A percentile compares a stretch with the other conserved stretches of the same genome.
phyloP scores from a whole-genome alignment of 495 filamentous ascomycete genomes.

The Penicillium alfredii region DNA sequence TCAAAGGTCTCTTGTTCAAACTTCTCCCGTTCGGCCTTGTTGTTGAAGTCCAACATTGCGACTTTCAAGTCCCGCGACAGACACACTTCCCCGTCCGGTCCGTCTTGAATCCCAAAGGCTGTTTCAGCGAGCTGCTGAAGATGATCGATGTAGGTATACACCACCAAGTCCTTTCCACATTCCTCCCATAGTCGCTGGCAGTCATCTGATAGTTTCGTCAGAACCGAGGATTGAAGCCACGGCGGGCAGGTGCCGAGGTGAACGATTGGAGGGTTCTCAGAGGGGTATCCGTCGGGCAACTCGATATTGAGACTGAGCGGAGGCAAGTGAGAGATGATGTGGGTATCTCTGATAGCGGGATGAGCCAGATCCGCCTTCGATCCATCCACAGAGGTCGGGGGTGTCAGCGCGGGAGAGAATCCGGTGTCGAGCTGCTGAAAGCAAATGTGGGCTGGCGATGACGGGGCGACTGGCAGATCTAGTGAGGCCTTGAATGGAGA shows the following conservation, averaged over 20 bases:
- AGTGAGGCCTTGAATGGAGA: conserved; percentile 58
- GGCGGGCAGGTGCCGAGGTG: conserved; percentile 56
- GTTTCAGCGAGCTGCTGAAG: conserved; percentile 73
- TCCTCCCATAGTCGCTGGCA: conserved; percentile 72
- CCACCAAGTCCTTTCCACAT: conserved; percentile 64
- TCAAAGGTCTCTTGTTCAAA: conserved; percentile 85
- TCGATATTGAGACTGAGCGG: conserved; percentile 61
- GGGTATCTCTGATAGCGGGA: conserved; percentile 41
- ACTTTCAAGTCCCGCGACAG: conserved; percentile 56
- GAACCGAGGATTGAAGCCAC: conserved; percentile 61
- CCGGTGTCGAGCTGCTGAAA: conserved; percentile 52
- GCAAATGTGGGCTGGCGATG: conserved; percentile 58
- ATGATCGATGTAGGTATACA: conserved; percentile 82
- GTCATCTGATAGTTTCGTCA: conserved; percentile 56
- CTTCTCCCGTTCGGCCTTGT: conserved; percentile 58
- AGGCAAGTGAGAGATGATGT: conserved; percentile 69
- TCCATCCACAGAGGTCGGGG: conserved; percentile 42
- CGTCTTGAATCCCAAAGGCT: conserved; percentile 64
- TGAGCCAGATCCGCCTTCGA: conserved; percentile 21
- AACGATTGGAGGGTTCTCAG: conserved; percentile 57
- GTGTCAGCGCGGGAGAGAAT: conserved; percentile 34
- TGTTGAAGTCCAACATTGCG: conserved; percentile 72
- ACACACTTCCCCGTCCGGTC: conserved; percentile 36
- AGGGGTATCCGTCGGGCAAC: conserved; percentile 73
- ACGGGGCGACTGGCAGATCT: conserved; percentile 66